A percentile compares a stretch with the other conserved stretches of the same genome.
Evolutionary conservation across 371 early-diverging fungal species (phyloP).

Genomic region (Funneliformis caledonium): DNA sequence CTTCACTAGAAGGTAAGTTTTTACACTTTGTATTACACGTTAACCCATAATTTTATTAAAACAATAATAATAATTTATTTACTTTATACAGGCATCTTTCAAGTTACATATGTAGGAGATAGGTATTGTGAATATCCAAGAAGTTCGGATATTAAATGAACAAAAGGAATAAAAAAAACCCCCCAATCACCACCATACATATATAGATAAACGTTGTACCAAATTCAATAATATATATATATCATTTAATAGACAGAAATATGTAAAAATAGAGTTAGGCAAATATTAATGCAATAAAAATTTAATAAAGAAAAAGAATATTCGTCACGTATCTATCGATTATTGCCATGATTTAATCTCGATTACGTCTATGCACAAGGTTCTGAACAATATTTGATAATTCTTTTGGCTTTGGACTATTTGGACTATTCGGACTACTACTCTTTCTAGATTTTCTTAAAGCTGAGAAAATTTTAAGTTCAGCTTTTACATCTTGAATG

Average conservation of each 20-base stretch:
- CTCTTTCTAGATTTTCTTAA: constrained; percentile 45
- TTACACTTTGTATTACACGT: background rate
- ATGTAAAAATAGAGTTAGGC: too few relatives aligned
- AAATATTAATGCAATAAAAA: background rate
- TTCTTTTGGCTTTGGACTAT: background rate
- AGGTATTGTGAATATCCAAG: constrained; percentile 37
- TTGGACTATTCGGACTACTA: background rate
- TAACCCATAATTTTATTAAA: background rate
- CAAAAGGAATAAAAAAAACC: background rate
- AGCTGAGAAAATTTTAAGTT: constrained; percentile 49
- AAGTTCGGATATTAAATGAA: background rate
- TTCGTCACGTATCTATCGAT: too few relatives aligned
- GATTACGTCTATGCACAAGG: background rate
- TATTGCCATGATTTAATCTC: too few relatives aligned
- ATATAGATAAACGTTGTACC: too few relatives aligned
- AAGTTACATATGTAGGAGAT: constrained; percentile 35
- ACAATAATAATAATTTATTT: background rate
- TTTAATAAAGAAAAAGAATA: background rate
- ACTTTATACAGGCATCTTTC: constrained; percentile 25
- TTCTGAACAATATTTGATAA: background rate
- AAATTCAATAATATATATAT: too few relatives aligned
- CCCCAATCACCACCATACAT: too few relatives aligned
- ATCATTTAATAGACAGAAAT: too few relatives aligned
- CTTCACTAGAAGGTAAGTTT: constrained; percentile 53
- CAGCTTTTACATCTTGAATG: constrained; percentile 49